phyloP scores from a whole-genome alignment of 1,284 basidiomycete genomes.

The Dichomitus squalens region DNA sequence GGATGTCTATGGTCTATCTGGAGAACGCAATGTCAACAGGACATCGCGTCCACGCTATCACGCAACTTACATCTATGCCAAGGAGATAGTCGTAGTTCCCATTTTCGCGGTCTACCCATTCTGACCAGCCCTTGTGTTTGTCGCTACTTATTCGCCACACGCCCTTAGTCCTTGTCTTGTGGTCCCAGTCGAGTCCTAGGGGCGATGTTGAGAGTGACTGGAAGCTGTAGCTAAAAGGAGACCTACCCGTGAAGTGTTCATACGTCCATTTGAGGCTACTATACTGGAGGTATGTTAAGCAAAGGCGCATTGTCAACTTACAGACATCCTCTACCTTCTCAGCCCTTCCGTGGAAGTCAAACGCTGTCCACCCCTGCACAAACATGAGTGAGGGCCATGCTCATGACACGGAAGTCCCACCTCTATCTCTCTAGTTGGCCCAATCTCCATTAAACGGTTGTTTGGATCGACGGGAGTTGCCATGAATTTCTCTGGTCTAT shows the following conservation, averaged over 20 bases:
- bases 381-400: conserved; percentile 4
- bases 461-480: conserved; percentile 75
- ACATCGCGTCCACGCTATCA: not conserved
- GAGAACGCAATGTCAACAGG: not conserved
- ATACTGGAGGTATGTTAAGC: conserved; percentile 48
- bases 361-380: conserved; percentile 83
- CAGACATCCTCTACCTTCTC: conserved; percentile 54
- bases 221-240: not conserved
- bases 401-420: conserved; percentile 35
- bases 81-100: conserved; percentile 85
- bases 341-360: conserved; percentile 79
- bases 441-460: conserved; percentile 61
- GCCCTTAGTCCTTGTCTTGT: conserved; percentile 60
- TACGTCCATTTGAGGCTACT: conserved; percentile 70
- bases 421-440: conserved; percentile 71
- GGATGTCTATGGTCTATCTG: conserved; percentile 89
- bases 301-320: too few relatives aligned
- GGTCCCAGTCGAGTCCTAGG: conserved; percentile 86
- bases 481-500: conserved; percentile 75
- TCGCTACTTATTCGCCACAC: conserved; percentile 63
- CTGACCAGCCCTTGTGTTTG: conserved; percentile 71
- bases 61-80: conserved; percentile 60
- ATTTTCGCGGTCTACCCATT: conserved; percentile 64
- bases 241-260: conserved; percentile 72
- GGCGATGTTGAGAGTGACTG: not conserved